Percentiles rank a stretch among this genome's conserved stretches.
Evolutionary conservation across 1,284 basidiomycete genomes (phyloP).

Genomic region (Cutaneotrichosporon daszewskae): DNA sequence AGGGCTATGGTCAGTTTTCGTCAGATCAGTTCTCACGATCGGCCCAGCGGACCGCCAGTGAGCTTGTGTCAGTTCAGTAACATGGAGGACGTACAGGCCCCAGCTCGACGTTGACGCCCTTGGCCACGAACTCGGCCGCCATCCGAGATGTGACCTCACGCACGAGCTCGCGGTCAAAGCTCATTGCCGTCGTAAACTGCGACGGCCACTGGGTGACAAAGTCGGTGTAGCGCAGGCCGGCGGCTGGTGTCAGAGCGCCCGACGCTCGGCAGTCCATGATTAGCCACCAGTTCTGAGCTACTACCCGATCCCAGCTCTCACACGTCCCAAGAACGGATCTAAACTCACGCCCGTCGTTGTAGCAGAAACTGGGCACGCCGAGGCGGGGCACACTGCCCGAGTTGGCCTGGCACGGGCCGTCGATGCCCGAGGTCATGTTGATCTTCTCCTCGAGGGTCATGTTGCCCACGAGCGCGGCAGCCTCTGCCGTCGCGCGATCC

Average conservation of each 20-base stretch:
- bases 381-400: conserved; percentile 49
- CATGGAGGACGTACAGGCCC: conserved; percentile 29
- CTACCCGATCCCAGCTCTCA: neutral
- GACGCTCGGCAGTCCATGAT: too few species aligned
- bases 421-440: conserved; percentile 36
- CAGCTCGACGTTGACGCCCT: conserved; percentile 43
- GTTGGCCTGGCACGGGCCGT: conserved; percentile 61
- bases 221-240: conserved; percentile 43
- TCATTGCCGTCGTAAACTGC: conserved; percentile 50
- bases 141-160: conserved; percentile 47
- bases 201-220: conserved; percentile 50
- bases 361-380: conserved; percentile 59
- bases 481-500: conserved; percentile 38
- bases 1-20: conserved; percentile 21
- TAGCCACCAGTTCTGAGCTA: neutral
- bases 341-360: conserved; percentile 54
- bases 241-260: conserved; percentile 51
- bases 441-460: conserved; percentile 51
- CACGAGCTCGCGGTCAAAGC: conserved; percentile 50
- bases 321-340: neutral
- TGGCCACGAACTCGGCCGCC: conserved; percentile 50
- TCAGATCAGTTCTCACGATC: conserved; percentile 28
- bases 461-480: conserved; percentile 41
- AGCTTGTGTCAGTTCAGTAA: conserved; percentile 22
- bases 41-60: conserved; percentile 47